Conservation (phyloP, 768 basidiomycete genomes). For the Mrakia gelida region DNA sequence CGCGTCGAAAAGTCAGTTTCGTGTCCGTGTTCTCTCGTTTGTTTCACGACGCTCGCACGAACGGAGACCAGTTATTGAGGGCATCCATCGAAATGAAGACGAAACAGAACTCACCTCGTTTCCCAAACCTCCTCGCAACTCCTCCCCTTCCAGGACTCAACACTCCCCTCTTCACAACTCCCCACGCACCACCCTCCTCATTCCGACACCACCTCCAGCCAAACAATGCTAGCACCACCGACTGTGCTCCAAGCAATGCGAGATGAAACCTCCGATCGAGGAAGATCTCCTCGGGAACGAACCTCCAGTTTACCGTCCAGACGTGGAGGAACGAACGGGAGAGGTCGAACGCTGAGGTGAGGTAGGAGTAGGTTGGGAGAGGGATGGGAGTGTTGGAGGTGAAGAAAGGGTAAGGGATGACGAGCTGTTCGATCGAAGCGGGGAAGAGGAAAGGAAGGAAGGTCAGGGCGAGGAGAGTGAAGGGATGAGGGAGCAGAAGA, state of each 20-base stretch:
- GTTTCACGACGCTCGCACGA: background rate
- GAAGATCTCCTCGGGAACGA: slow-evolving; percentile 72
- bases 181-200: slow-evolving; percentile 61
- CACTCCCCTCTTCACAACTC: slow-evolving; percentile 57
- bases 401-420: slow-evolving; percentile 70
- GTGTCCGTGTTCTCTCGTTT: background rate
- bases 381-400: slow-evolving; percentile 45
- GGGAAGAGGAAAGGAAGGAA: slow-evolving; percentile 33
- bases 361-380: slow-evolving; percentile 53
- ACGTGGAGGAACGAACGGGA: slow-evolving; percentile 83
- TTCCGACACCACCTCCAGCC: slow-evolving; percentile 70
- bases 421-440: slow-evolving; percentile 50
- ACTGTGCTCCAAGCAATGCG: slow-evolving; percentile 64
- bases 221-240: slow-evolving; percentile 58
- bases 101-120: slow-evolving; percentile 44
- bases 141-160: slow-evolving; percentile 48
- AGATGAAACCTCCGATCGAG: slow-evolving; percentile 60
- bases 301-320: slow-evolving; percentile 99
- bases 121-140: background rate
- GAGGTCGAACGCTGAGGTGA: slow-evolving; percentile 76
- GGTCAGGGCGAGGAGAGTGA: too few relatives aligned
- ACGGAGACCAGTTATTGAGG: too few relatives aligned
- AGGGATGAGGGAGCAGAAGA: slow-evolving; percentile 38
- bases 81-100: too few relatives aligned
- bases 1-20: slow-evolving; percentile 30